Conservation (phyloP, 2,329 filamentous ascomycete genomes). For the Botrytis porri region DNA sequence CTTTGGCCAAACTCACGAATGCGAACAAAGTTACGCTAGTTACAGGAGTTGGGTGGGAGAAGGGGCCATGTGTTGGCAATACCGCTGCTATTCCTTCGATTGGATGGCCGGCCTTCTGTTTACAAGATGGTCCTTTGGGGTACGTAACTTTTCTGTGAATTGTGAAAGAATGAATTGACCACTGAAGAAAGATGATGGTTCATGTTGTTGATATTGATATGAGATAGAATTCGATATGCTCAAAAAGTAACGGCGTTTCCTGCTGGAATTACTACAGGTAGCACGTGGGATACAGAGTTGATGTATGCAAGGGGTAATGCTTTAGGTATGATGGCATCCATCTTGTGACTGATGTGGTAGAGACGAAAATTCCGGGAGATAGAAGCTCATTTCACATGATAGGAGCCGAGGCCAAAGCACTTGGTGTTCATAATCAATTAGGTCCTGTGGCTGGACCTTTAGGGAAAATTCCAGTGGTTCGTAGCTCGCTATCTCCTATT, state of each 20-base stretch:
- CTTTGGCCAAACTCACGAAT: conserved; percentile 68
- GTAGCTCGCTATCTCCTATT: neutral
- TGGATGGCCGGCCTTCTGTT: conserved; percentile 69
- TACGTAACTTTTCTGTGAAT: conserved; percentile 19
- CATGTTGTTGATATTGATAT: conserved; percentile 1
- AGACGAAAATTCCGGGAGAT: neutral
- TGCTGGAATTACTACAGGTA: conserved; percentile 72
- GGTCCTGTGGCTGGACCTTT: conserved; percentile 74
- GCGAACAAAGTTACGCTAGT: conserved; percentile 78
- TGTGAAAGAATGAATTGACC: neutral
- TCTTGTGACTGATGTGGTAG: neutral
- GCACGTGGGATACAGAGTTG: conserved; percentile 75
- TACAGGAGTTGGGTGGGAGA: conserved; percentile 72
- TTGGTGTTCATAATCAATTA: conserved; percentile 71
- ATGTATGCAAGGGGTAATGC: conserved; percentile 67
- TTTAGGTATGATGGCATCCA: conserved; percentile 51
- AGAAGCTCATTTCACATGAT: conserved; percentile 29
- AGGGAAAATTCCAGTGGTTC: conserved; percentile 59
- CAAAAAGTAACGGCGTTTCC: conserved; percentile 74
- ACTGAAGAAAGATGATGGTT: neutral
- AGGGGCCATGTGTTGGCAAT: conserved; percentile 66
- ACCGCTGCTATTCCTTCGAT: conserved; percentile 55
- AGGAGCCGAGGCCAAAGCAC: conserved; percentile 65
- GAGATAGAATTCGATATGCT: conserved; percentile 56
- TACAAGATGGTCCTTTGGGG: conserved; percentile 79